Evolutionary conservation across 139 green algal species (phyloP).

Genomic region (Coelastrella sp.): DNA sequence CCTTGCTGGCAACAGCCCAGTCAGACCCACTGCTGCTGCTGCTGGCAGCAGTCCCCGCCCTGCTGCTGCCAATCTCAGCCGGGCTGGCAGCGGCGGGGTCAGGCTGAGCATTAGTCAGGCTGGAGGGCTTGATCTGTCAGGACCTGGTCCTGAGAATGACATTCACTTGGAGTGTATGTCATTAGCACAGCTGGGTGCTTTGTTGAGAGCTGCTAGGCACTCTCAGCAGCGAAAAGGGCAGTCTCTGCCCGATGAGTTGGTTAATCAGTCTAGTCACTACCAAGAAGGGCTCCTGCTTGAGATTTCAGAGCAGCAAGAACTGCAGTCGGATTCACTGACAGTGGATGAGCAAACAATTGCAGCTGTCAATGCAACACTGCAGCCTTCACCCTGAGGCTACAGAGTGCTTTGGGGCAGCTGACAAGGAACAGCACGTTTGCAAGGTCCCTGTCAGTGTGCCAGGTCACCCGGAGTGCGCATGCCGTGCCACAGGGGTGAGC

Average conservation of each 20-base stretch:
- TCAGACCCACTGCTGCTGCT: neutral
- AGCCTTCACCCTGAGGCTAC: too few species aligned
- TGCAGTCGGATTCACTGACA: neutral
- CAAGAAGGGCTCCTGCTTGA: neutral
- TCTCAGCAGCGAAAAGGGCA: neutral
- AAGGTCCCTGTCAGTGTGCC: too few species aligned
- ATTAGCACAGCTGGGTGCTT: neutral
- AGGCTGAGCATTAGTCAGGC: neutral
- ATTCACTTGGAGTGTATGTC: neutral
- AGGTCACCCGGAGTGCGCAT: too few species aligned
- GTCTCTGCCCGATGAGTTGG: neutral
- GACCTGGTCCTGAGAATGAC: neutral
- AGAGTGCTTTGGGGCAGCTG: too few species aligned
- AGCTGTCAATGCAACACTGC: too few species aligned
- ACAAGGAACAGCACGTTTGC: too few species aligned
- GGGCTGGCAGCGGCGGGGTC: neutral
- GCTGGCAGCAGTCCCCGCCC: neutral
- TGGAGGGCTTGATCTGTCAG: neutral
- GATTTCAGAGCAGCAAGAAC: neutral
- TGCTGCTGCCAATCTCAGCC: neutral
- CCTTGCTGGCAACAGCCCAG: neutral
- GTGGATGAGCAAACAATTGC: too few species aligned
- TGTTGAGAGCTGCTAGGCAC: neutral
- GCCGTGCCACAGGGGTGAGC: too few species aligned
- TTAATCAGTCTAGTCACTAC: neutral